Conservation (phyloP, 257 asterid genomes). For the Forsythia viridissima region DNA sequence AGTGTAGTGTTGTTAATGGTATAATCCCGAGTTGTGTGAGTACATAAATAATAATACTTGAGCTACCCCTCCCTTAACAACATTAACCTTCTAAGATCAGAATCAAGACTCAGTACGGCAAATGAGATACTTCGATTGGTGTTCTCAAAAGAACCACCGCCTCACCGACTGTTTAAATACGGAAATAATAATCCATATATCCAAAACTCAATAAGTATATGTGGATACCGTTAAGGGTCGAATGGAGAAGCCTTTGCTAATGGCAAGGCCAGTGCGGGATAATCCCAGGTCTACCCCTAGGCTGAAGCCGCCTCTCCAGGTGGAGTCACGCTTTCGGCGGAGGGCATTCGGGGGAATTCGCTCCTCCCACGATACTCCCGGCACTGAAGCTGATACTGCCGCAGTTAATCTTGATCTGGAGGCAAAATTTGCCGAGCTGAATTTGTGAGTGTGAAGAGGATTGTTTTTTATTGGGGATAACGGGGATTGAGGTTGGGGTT, state of each 20-base stretch:
- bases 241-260: conserved; percentile 83
- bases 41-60: too few species aligned
- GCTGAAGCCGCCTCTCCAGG: conserved; percentile 92
- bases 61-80: too few species aligned
- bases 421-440: conserved; percentile 3
- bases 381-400: conserved; percentile 22
- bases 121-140: background rate
- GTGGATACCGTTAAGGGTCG: conserved; percentile 69
- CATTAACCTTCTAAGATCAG: too few species aligned
- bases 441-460: conserved; percentile 16
- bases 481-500: conserved; percentile 16
- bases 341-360: conserved; percentile 74
- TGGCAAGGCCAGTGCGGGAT: conserved; percentile 82
- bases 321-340: conserved; percentile 57
- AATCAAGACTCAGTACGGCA: too few species aligned
- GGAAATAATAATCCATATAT: too few species aligned
- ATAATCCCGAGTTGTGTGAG: too few species aligned
- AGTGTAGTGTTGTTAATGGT: too few species aligned
- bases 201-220: too few species aligned
- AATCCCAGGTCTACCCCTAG: conserved; percentile 84
- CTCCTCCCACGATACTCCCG: conserved; percentile 46
- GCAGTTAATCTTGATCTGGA: conserved; percentile 18
- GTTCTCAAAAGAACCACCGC: too few species aligned
- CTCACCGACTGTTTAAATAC: too few species aligned
- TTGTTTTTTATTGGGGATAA: conserved; percentile 23